phyloP scores from a whole-genome alignment of 1,284 basidiomycete genomes.

The Pyrrhoderma noxium region DNA sequence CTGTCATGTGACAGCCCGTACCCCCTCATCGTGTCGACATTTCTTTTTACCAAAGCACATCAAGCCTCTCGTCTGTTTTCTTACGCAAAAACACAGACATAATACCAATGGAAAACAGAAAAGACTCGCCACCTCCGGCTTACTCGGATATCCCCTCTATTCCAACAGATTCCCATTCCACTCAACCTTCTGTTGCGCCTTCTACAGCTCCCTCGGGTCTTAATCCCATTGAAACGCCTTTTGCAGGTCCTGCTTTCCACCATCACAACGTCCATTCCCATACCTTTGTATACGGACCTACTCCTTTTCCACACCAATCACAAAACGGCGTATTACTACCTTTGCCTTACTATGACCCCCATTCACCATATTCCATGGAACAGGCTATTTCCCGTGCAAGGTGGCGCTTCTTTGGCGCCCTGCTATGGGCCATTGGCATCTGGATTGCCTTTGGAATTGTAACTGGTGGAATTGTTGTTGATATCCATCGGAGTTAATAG shows the following conservation, averaged over 20 bases:
- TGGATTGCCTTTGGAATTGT: conserved; percentile 26
- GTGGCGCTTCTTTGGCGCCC: conserved; percentile 37
- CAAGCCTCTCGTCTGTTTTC: too few species aligned
- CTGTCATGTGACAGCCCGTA: neutral
- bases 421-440: conserved; percentile 35
- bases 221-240: neutral
- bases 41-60: neutral
- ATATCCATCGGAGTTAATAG: conserved; percentile 13
- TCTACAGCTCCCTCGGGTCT: neutral
- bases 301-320: conserved; percentile 15
- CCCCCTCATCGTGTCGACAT: neutral
- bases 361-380: conserved; percentile 34
- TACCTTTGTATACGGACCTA: conserved; percentile 16
- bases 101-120: neutral
- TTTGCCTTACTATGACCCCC: conserved; percentile 41
- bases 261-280: neutral
- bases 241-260: conserved; percentile 2
- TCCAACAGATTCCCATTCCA: neutral
- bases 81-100: too few species aligned
- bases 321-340: conserved; percentile 21
- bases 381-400: conserved; percentile 39
- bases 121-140: conserved; percentile 14
- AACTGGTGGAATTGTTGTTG: conserved; percentile 24
- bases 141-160: conserved; percentile 15
- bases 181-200: conserved; percentile 1